These are phyloP conservation scores for Neobulgaria alba DNA, from an alignment of 2,329 filamentous ascomycete species.

Conservation along the genomic window DNA sequence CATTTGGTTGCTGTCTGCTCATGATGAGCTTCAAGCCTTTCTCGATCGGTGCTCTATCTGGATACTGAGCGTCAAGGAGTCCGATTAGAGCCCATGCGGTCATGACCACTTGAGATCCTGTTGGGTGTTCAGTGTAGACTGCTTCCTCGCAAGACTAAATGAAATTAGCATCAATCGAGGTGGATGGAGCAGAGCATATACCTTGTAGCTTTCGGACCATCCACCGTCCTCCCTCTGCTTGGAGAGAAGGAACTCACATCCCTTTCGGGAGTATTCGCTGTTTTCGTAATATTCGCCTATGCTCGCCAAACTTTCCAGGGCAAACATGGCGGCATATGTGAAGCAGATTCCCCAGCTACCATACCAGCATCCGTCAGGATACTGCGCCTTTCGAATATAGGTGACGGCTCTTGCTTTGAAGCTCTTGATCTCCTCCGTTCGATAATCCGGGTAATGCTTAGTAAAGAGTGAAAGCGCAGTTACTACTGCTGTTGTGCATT, in stretches of 20 bases:
- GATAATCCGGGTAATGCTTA: slow-evolving; percentile 73
- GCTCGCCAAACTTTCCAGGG: slow-evolving; percentile 73
- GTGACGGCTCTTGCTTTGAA: slow-evolving; percentile 67
- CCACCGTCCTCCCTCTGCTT: slow-evolving; percentile 85
- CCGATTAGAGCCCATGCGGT: slow-evolving; percentile 85
- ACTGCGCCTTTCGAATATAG: slow-evolving; percentile 77
- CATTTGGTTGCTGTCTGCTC: slow-evolving; percentile 74
- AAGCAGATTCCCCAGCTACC: slow-evolving; percentile 98
- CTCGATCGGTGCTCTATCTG: slow-evolving; percentile 62
- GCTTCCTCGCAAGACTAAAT: slow-evolving; percentile 64
- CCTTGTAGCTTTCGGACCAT: slow-evolving; percentile 91
- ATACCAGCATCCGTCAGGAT: slow-evolving; percentile 87
- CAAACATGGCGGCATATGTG: slow-evolving; percentile 95
- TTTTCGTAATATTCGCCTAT: slow-evolving; percentile 76
- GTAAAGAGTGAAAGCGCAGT: slow-evolving; percentile 79
- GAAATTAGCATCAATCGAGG: slow-evolving; percentile 9
- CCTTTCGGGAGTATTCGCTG: slow-evolving; percentile 60
- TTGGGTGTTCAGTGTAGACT: slow-evolving; percentile 64
- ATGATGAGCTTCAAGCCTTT: slow-evolving; percentile 75
- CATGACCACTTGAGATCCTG: slow-evolving; percentile 81
- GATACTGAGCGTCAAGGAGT: slow-evolving; percentile 75
- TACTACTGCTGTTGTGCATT: slow-evolving; percentile 93
- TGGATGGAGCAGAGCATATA: slow-evolving; percentile 26
- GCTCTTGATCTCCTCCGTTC: slow-evolving; percentile 60
- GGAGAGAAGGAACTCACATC: slow-evolving; percentile 77